Percentiles rank a stretch among this genome's conserved stretches.
Evolutionary conservation across 139 green algal genomes (phyloP).

Genomic region (Medakamo hakoo): DNA sequence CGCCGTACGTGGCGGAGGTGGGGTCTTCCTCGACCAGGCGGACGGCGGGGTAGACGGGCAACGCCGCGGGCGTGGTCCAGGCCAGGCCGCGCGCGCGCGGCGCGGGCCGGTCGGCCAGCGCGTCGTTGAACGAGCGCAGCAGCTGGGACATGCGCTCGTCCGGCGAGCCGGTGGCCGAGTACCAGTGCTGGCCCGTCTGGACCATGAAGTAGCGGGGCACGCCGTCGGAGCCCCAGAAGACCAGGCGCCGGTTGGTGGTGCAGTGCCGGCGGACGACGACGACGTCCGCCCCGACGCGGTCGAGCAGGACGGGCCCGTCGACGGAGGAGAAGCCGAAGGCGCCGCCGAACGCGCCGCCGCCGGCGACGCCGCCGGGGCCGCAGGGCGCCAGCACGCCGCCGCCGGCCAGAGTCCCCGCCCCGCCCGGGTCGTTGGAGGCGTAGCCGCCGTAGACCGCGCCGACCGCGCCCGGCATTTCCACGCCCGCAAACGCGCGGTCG

Average conservation of each 20-base stretch:
- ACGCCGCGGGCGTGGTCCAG: conserved; percentile 53
- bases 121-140: conserved; percentile 53
- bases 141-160: conserved; percentile 66
- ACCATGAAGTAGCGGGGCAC: conserved; percentile 60
- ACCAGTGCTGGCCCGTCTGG: conserved; percentile 56
- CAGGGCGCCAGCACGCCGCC: too few species aligned
- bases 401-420: too few species aligned
- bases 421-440: too few species aligned
- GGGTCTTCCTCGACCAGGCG: conserved; percentile 86
- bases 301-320: conserved; percentile 50
- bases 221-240: conserved; percentile 74
- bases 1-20: conserved; percentile 55
- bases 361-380: too few species aligned
- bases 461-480: conserved; percentile 69
- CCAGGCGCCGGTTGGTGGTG: conserved; percentile 55
- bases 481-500: conserved; percentile 58
- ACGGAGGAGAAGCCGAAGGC: too few species aligned
- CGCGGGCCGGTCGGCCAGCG: conserved; percentile 61
- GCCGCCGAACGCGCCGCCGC: too few species aligned
- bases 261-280: conserved; percentile 59
- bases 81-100: conserved; percentile 44
- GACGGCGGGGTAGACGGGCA: conserved; percentile 17
- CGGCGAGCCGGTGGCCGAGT: not conserved
- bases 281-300: conserved; percentile 63
- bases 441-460: too few species aligned